Conservation (phyloP, 1,139 yeast species). For the Suhomyces bribrorum region DNA sequence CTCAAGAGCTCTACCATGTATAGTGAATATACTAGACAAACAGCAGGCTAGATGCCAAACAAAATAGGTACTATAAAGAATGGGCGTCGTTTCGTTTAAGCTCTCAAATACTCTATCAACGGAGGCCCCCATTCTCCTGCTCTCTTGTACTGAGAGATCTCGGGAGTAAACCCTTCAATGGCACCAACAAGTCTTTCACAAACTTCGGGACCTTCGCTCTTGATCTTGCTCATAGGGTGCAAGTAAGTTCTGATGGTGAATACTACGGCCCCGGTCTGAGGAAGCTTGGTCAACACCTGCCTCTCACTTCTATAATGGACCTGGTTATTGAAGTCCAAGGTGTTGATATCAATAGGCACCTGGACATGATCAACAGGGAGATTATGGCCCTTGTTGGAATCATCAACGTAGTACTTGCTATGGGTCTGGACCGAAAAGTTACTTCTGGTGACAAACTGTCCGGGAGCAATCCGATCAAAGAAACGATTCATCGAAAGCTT, state of each 20-base stretch:
- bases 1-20: too few species aligned
- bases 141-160: constrained; percentile 40
- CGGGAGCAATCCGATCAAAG: constrained; percentile 50
- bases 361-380: constrained; percentile 26
- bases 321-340: constrained; percentile 53
- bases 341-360: constrained; percentile 39
- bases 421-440: constrained; percentile 68
- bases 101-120: constrained; percentile 29
- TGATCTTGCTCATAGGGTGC: constrained; percentile 57
- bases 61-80: background rate
- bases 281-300: constrained; percentile 60
- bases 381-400: constrained; percentile 51
- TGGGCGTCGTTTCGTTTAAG: background rate
- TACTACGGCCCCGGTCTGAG: constrained; percentile 52
- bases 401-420: constrained; percentile 49
- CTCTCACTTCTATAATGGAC: constrained; percentile 64
- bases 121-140: constrained; percentile 45
- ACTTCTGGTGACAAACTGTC: constrained; percentile 57
- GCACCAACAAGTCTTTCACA: constrained; percentile 43
- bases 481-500: constrained; percentile 63
- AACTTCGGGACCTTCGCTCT: constrained; percentile 52
- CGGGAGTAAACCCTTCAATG: constrained; percentile 40
- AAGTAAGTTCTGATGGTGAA: constrained; percentile 68
- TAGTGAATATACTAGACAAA: too few species aligned
- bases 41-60: too few species aligned